Evolutionary conservation across 495 filamentous ascomycete species (phyloP).

Genomic region (Hypoxylon trugodes): DNA sequence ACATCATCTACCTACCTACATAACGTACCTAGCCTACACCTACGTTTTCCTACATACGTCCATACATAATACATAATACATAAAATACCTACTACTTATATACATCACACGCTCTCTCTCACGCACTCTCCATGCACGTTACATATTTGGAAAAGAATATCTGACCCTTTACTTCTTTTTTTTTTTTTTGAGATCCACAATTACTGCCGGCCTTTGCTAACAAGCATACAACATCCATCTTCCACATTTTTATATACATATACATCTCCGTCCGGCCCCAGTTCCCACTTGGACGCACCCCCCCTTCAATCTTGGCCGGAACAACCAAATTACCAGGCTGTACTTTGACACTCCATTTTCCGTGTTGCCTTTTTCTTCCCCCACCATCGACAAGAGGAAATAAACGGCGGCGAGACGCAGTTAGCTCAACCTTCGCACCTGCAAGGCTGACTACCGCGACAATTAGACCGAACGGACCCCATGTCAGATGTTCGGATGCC

Average conservation of each 20-base stretch:
- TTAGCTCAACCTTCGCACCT: slow-evolving; percentile 21
- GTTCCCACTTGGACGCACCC: too few species aligned
- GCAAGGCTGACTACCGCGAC: slow-evolving; percentile 42
- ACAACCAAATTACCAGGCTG: slow-evolving; percentile 19
- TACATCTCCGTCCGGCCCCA: too few species aligned
- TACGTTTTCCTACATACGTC: slow-evolving; percentile 15
- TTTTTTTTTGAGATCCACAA: slow-evolving; percentile 36
- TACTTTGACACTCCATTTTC: slow-evolving; percentile 14
- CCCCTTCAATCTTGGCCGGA: slow-evolving; percentile 32
- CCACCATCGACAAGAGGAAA: slow-evolving; percentile 38
- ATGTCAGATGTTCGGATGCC: slow-evolving; percentile 38
- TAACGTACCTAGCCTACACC: slow-evolving; percentile 1
- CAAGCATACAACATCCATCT: slow-evolving; percentile 24
- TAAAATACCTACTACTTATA: slow-evolving; percentile 7
- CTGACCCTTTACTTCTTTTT: slow-evolving; percentile 21
- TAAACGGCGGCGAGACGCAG: slow-evolving; percentile 28
- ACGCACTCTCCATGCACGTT: too few species aligned
- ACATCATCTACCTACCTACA: neutral
- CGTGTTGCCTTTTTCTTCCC: slow-evolving; percentile 22
- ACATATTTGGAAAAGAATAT: slow-evolving; percentile 28
- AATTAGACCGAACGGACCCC: slow-evolving; percentile 36
- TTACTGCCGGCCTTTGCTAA: slow-evolving; percentile 27
- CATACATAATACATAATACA: slow-evolving; percentile 9
- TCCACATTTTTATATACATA: slow-evolving; percentile 19
- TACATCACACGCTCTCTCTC: slow-evolving; percentile 25